Evolutionary conservation across 2,329 filamentous ascomycete genomes (phyloP), one percentile per base, ranked within the genome.

Genomic region (Colletotrichum spinosum): DNA sequence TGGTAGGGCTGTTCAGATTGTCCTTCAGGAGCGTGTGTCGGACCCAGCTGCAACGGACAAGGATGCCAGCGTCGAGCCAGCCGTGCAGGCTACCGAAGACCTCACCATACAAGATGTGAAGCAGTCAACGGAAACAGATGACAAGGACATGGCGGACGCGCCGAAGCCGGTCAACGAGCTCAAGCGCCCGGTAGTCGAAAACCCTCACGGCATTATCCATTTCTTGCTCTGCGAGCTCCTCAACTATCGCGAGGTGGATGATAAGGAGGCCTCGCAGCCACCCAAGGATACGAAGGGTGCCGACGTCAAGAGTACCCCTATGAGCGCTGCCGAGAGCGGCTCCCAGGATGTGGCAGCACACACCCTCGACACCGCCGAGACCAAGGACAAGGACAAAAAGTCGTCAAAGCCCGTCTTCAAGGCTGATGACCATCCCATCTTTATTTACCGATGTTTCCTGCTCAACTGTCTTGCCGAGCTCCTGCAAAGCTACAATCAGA

Each of bases 401-500:
- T 63, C 79, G 5, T 79, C 88, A 10, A 97, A 97, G 79, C 82
- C 87, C 0, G 81, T 88, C 0, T 98, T 98, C 84, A 97, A 97
- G 78, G 84, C 92, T 1, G 94, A 97, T 55, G 92, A 97, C 39
- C 94, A 99, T 76, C 93, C 94, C 0, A 97, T 97, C 66, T 99
- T 97, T 79, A 90, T 98, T 57, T 99, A 98, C 74, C 89, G 96
- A 52, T 97, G 95, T 80, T 97, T 98, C 81, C 82, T 99, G 55
- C 86, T 99, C 38, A 94, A 96, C 74, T 97, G 94, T 73, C 82
- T 99, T 44, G 90, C 93, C 0, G 96, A 99, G 77, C 86, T 99
- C 12, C 83, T 99, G 12, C 90, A 92, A 62, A 97, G 92, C 73
- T 99, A 98, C 80, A 97, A 94, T 71, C 90, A 94, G 58, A 93